phyloP scores from a whole-genome alignment of 2,329 filamentous ascomycete species.

The Calonectria hawksworthii region DNA sequence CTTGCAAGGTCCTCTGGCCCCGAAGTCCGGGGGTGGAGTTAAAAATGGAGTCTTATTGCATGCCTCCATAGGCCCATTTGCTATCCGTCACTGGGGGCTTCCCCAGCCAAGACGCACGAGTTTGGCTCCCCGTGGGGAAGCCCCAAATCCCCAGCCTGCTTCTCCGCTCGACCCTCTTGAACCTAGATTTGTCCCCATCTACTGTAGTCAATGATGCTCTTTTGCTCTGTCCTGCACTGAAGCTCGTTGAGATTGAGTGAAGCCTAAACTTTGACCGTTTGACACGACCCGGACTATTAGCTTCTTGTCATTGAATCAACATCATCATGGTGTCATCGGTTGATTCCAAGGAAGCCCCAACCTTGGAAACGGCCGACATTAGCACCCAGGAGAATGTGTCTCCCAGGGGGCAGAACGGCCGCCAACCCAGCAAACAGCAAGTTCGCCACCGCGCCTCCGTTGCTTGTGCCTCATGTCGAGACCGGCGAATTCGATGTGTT shows the following conservation, averaged over 20 bases:
- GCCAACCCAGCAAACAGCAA: constrained; percentile 52
- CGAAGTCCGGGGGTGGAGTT: constrained; percentile 21
- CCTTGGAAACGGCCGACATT: constrained; percentile 39
- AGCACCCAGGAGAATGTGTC: constrained; percentile 52
- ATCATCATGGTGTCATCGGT: constrained; percentile 35
- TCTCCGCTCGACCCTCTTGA: constrained; percentile 24
- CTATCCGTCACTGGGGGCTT: not conserved
- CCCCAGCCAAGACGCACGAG: constrained; percentile 15
- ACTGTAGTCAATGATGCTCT: constrained; percentile 9
- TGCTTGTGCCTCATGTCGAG: constrained; percentile 68
- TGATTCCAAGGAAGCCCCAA: constrained; percentile 32
- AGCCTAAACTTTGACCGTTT: not conserved
- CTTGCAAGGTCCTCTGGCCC: not conserved
- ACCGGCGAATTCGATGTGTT: constrained; percentile 63
- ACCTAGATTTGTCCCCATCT: constrained; percentile 14
- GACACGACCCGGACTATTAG: not conserved
- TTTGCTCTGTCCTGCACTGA: not conserved
- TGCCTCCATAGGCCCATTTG: constrained; percentile 6
- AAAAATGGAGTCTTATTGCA: constrained; percentile 10
- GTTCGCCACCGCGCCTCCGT: constrained; percentile 65
- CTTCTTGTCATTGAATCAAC: not conserved
- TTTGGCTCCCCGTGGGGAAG: constrained; percentile 27
- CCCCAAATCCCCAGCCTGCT: constrained; percentile 22
- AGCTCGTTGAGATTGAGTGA: constrained; percentile 9
- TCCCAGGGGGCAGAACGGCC: constrained; percentile 43